Percentiles rank a stretch among this genome's conserved stretches.
Evolutionary conservation across 495 filamentous ascomycete genomes (phyloP).

Genomic region (Talaromyces stipitatus): DNA sequence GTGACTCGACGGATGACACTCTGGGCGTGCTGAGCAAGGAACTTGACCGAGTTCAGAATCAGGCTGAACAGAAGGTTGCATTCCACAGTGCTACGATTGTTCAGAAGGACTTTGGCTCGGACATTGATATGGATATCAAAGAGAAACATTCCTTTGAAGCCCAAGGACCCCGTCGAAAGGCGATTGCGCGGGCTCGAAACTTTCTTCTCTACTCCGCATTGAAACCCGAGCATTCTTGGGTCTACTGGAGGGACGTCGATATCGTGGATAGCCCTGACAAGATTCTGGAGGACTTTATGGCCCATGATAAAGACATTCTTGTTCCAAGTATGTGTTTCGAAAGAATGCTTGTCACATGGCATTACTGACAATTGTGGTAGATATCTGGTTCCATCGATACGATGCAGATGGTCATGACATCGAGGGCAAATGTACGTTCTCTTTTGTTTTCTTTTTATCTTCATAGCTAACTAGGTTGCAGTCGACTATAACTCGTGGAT

Average conservation of each 20-base stretch:
- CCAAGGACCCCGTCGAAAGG: constrained; percentile 84
- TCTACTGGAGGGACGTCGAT: constrained; percentile 98
- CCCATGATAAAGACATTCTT: constrained; percentile 85
- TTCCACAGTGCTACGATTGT: constrained; percentile 81
- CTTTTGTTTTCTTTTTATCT: not conserved
- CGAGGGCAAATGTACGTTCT: constrained; percentile 79
- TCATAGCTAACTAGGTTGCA: constrained; percentile 22
- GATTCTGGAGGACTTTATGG: constrained; percentile 92
- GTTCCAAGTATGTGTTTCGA: constrained; percentile 73
- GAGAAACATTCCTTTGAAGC: constrained; percentile 80
- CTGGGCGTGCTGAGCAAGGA: constrained; percentile 71
- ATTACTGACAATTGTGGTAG: constrained; percentile 31
- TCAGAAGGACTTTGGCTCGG: constrained; percentile 78
- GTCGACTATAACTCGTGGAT: constrained; percentile 99
- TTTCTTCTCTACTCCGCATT: constrained; percentile 80
- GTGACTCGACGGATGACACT: constrained; percentile 86
- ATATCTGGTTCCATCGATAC: constrained; percentile 98
- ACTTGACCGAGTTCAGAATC: constrained; percentile 79
- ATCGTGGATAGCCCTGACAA: constrained; percentile 81
- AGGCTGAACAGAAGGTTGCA: constrained; percentile 59
- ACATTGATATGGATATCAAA: constrained; percentile 63
- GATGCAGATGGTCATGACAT: constrained; percentile 65
- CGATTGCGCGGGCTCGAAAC: constrained; percentile 84
- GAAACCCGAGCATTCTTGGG: constrained; percentile 93
- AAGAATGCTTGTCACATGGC: not conserved